Percentiles rank a stretch among this genome's conserved stretches.
Conservation (phyloP, 1,284 basidiomycete species). For the Puccinia novopanici region DNA sequence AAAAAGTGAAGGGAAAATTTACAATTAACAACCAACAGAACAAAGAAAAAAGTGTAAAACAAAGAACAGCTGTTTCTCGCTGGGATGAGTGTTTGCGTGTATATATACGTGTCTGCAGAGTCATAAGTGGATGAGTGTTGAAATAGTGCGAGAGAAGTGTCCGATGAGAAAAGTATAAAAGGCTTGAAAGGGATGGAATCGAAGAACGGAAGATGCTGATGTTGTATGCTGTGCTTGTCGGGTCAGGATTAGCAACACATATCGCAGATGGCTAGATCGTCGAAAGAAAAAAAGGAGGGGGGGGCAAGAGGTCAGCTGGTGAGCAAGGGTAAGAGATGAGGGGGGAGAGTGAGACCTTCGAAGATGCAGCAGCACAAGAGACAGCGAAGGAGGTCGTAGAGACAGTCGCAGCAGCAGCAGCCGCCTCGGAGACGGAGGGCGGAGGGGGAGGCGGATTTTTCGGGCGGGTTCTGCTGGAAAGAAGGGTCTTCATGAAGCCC, state of each 20-base stretch:
- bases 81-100: too few species aligned
- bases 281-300: background rate
- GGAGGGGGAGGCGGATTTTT: background rate
- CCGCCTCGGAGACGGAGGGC: slow-evolving; percentile 36
- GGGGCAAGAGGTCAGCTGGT: background rate
- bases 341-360: slow-evolving; percentile 22
- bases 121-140: too few species aligned
- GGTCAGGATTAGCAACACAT: background rate
- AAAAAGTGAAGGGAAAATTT: too few species aligned
- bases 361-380: slow-evolving; percentile 46
- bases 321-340: background rate
- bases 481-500: too few species aligned
- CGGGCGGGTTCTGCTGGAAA: background rate
- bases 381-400: slow-evolving; percentile 43
- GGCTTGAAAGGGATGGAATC: background rate
- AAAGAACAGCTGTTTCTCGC: too few species aligned
- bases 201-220: too few species aligned
- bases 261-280: background rate
- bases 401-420: slow-evolving; percentile 47
- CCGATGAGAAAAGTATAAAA: background rate
- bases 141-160: background rate
- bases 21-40: too few species aligned
- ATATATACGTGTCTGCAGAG: too few species aligned
- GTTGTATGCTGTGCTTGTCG: too few species aligned
- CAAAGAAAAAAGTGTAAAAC: too few species aligned